These are phyloP conservation scores for Xylariaceae sp. DNA, from an alignment of 2,329 filamentous ascomycete species.

Conservation along the genomic window DNA sequence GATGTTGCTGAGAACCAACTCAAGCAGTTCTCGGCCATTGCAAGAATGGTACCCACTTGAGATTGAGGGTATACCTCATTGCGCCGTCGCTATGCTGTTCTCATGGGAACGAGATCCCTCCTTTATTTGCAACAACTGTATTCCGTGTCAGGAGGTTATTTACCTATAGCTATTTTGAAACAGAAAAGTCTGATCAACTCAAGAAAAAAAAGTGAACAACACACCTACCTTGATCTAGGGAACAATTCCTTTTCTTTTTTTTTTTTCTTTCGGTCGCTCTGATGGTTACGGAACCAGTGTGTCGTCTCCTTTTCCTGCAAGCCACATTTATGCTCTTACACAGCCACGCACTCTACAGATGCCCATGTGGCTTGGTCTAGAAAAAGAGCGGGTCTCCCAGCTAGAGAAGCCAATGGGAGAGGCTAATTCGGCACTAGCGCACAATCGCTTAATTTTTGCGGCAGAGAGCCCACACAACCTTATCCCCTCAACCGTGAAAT, in stretches of 20 bases:
- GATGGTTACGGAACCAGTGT: neutral
- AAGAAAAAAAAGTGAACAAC: neutral
- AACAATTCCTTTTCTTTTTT: neutral
- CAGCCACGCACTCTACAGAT: neutral
- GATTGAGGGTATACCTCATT: neutral
- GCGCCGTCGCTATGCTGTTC: neutral
- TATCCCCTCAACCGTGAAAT: conserved; percentile 25
- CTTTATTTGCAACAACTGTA: conserved; percentile 3
- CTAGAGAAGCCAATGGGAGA: neutral
- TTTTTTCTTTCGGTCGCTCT: too few species aligned
- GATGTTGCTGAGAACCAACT: conserved; percentile 26
- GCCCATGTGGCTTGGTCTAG: conserved; percentile 1
- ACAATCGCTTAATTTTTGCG: conserved; percentile 29
- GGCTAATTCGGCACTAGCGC: conserved; percentile 16
- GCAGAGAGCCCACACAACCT: conserved; percentile 24
- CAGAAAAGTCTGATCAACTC: neutral
- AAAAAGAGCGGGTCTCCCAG: conserved; percentile 8
- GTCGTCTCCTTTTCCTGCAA: neutral
- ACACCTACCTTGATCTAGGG: neutral
- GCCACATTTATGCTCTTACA: conserved; percentile 2
- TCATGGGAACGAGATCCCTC: neutral
- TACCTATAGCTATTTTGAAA: neutral
- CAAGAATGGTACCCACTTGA: conserved; percentile 16
- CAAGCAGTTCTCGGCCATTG: conserved; percentile 23
- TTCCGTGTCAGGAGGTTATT: neutral